Evolutionary conservation across 192 early-diverging fungal species (phyloP).

Genomic region (Rhizophagus clarus): DNA sequence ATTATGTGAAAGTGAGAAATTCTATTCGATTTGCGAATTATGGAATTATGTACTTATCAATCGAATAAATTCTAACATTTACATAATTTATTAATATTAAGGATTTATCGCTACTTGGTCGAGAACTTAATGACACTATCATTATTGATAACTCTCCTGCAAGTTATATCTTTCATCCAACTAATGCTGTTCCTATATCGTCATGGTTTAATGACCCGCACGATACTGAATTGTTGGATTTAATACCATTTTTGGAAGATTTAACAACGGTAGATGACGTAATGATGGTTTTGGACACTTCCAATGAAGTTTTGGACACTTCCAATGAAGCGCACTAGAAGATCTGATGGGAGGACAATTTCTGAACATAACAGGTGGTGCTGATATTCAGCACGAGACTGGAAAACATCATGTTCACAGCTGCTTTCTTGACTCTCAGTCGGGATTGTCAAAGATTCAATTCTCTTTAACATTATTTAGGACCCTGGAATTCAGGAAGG

Average conservation of each 20-base stretch:
- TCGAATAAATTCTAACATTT: background rate
- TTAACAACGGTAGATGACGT: slow-evolving; percentile 88
- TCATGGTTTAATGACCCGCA: slow-evolving; percentile 97
- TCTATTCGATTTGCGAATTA: background rate
- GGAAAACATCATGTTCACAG: slow-evolving; percentile 18
- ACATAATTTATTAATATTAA: slow-evolving; percentile 29
- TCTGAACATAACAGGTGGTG: slow-evolving; percentile 30
- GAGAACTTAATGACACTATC: slow-evolving; percentile 79
- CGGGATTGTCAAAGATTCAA: slow-evolving; percentile 23
- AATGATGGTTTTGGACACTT: slow-evolving; percentile 71
- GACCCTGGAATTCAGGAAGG: slow-evolving; percentile 18
- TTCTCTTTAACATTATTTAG: slow-evolving; percentile 18
- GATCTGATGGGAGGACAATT: slow-evolving; percentile 1
- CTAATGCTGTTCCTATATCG: slow-evolving; percentile 95
- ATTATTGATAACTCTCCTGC: slow-evolving; percentile 97
- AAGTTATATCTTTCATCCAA: slow-evolving; percentile 94
- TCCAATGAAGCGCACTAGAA: slow-evolving; percentile 42
- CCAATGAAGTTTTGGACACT: slow-evolving; percentile 49
- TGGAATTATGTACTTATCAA: slow-evolving; percentile 11
- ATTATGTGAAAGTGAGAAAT: slow-evolving; percentile 84
- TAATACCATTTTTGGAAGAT: slow-evolving; percentile 94
- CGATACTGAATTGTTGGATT: slow-evolving; percentile 92
- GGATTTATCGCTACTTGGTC: slow-evolving; percentile 88
- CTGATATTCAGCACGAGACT: background rate
- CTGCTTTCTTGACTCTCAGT: slow-evolving; percentile 19